Evolutionary conservation across 176 grass and related monocot species (phyloP).

Genomic region (bread wheat (Triticum aestivum)): DNA sequence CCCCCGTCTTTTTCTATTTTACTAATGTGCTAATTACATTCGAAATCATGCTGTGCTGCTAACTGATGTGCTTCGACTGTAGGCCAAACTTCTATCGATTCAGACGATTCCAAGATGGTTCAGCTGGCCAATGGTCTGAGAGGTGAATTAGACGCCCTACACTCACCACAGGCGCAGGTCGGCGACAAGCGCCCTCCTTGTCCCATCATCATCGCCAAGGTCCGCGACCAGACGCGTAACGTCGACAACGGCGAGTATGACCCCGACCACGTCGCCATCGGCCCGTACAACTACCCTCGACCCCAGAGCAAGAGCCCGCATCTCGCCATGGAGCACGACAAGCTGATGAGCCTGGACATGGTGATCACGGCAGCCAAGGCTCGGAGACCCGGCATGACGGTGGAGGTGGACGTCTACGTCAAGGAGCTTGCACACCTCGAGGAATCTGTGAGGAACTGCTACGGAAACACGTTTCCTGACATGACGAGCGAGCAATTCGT

Average conservation of each 20-base stretch:
- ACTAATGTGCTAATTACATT: not conserved
- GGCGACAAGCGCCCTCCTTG: not conserved
- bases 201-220: not conserved
- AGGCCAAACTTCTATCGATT: not conserved
- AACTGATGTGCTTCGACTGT: not conserved
- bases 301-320: not conserved
- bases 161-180: not conserved
- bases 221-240: not conserved
- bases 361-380: not conserved
- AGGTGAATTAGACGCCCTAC: not conserved
- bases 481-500: not conserved
- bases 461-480: not conserved
- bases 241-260: too few relatives aligned
- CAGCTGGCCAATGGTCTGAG: not conserved
- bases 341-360: not conserved
- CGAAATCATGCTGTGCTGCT: not conserved
- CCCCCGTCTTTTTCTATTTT: not conserved
- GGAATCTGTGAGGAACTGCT: not conserved
- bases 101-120: not conserved
- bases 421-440: not conserved
- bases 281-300: not conserved
- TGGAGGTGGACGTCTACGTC: not conserved
- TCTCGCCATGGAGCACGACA: not conserved
- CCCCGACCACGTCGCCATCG: not conserved
- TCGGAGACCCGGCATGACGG: too few relatives aligned